Conservation (phyloP, 176 grass and related monocot genomes). For the Aegilops bicornis region DNA sequence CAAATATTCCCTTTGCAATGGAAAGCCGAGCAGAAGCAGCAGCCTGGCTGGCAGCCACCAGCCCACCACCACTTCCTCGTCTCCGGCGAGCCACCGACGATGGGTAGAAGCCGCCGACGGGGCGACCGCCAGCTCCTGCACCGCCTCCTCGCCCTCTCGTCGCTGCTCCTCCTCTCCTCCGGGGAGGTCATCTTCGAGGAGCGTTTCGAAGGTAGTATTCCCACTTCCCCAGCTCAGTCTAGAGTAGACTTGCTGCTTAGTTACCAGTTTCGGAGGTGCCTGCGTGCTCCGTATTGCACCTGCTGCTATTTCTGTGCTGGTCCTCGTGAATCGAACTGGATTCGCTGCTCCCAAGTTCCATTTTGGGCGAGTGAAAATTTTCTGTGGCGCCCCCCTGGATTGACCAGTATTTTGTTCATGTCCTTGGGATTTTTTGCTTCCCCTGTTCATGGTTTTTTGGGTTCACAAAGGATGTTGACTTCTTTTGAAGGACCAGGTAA, state of each 20-base stretch:
- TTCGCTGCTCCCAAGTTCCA: constrained; percentile 25
- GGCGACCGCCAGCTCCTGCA: background rate
- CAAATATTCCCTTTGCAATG: constrained; percentile 42
- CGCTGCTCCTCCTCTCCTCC: constrained; percentile 53
- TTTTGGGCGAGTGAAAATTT: constrained; percentile 10
- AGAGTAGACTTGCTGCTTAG: background rate
- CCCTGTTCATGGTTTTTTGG: background rate
- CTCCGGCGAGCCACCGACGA: constrained; percentile 29
- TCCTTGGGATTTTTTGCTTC: background rate
- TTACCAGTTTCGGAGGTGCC: background rate
- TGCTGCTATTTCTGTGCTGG: constrained; percentile 11
- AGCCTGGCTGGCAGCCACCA: background rate
- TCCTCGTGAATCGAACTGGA: background rate
- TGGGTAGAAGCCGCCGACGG: constrained; percentile 14
- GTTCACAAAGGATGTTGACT: background rate
- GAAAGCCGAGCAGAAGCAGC: background rate
- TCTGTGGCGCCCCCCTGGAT: background rate
- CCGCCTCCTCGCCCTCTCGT: constrained; percentile 35
- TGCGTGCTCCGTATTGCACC: background rate
- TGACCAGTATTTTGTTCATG: constrained; percentile 12
- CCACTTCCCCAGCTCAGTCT: background rate
- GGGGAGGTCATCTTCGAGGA: constrained; percentile 92
- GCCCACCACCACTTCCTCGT: background rate
- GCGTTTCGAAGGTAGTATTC: constrained; percentile 81
- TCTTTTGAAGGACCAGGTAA: background rate